Base-by-base conservation (phyloP, 192 early-diverging fungal species). In the Coemansia sp. region DNA sequence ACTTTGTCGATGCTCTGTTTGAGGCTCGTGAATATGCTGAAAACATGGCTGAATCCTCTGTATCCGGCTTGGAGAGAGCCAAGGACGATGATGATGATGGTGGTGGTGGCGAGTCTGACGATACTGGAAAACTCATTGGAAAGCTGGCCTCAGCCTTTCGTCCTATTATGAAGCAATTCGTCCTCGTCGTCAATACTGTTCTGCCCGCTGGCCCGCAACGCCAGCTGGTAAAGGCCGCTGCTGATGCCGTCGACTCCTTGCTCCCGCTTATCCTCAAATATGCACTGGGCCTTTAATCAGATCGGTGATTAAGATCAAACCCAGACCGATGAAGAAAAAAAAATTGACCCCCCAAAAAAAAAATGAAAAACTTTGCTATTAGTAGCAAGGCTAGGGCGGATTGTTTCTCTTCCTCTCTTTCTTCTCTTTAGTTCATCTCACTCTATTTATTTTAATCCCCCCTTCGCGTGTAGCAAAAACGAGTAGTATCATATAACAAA, bases 201-300 rank as follows among this genome's bases (percentile, higher is more conserved):
- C 48, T 81, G 24, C 79, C 79, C 16, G 67, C 54, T 6, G 79
- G 79, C 9, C 73, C 79, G 2, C 59, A 64, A 13, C 68, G 63
- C 40, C 73, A 81, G 67, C 68, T 81, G 16, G 67, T 73, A 59
- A 81, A 81, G 56, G 67, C 79, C 4, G 64, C 73, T 11, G 70
- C 74, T 3, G 65, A 74, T 63, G 70, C 79, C 17, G 64, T 81
- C 11, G 69, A 75, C 73, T 70, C 69, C 9, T 67, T 81, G 10
- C 39, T 81, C 36, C 79, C 79, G 10, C 64, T 81, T 0, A 81
- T 81, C 41, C 70, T 81, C 39, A 81, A 81, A 60, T 81, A 81
- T 57, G 79, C 79, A 0, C 31, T 81, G 0, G 79, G 79, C 10
- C 62, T 75, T 8, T 80, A 69, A 42, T 39, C 45, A 13, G 42